These are phyloP conservation scores for Asterochloris erici DNA, from an alignment of 139 green algal species.

Conservation along the genomic window DNA sequence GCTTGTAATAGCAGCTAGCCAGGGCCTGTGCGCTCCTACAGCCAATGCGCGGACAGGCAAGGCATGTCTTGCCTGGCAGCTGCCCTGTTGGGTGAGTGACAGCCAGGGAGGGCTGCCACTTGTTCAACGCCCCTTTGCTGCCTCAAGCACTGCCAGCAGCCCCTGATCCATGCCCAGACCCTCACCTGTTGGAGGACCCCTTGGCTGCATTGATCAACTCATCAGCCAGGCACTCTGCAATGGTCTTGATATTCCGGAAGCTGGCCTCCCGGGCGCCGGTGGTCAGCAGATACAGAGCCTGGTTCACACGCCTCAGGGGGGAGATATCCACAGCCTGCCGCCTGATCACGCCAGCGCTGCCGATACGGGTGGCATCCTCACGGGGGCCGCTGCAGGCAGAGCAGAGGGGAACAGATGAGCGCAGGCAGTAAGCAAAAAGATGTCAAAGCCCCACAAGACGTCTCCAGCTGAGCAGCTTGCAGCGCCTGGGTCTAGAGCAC, in stretches of 20 bases:
- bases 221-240: slow-evolving; percentile 98
- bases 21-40: too few species aligned
- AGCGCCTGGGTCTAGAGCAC: too few species aligned
- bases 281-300: slow-evolving; percentile 94
- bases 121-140: not conserved
- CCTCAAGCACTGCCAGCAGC: not conserved
- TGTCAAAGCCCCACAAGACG: too few species aligned
- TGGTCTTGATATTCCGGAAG: slow-evolving; percentile 99
- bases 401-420: too few species aligned
- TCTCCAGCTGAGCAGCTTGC: too few species aligned
- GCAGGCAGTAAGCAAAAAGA: too few species aligned
- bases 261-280: slow-evolving; percentile 93
- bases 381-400: slow-evolving; percentile 79
- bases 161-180: not conserved
- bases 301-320: slow-evolving; percentile 97
- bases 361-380: slow-evolving; percentile 98
- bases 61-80: not conserved
- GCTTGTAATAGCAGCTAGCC: too few species aligned
- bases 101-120: too few species aligned
- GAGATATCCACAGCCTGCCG: slow-evolving; percentile 99
- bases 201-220: slow-evolving; percentile 99
- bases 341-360: slow-evolving; percentile 93
- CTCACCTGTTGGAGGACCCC: slow-evolving; percentile 93
- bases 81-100: not conserved
- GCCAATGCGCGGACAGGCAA: too few species aligned